Conservation (phyloP, 164 flowering plant species). For the Stephania yunnanensis region DNA sequence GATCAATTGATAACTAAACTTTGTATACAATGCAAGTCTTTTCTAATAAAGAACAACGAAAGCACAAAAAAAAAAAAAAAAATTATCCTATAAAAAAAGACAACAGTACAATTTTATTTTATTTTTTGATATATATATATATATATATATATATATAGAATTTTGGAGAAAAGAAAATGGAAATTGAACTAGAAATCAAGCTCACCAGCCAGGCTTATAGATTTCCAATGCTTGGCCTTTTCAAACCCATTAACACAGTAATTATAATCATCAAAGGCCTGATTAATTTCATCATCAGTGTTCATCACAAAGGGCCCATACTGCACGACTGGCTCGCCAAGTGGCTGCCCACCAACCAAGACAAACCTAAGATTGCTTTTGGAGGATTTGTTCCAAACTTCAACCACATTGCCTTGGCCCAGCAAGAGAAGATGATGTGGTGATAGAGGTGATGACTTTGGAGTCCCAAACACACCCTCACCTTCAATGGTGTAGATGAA, state of each 20-base stretch:
- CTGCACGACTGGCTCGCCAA: constrained; percentile 67
- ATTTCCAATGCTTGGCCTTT: constrained; percentile 64
- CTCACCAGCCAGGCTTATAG: constrained; percentile 11
- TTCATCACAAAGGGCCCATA: constrained; percentile 93
- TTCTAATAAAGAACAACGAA: too few relatives aligned
- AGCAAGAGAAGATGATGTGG: constrained; percentile 57
- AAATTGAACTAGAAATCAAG: neutral
- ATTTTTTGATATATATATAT: neutral
- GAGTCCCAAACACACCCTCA: constrained; percentile 56
- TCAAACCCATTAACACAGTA: constrained; percentile 65
- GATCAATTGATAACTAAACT: too few relatives aligned
- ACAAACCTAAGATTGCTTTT: constrained; percentile 45
- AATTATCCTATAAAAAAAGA: too few relatives aligned
- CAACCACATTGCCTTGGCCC: constrained; percentile 55
- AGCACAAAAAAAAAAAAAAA: too few relatives aligned
- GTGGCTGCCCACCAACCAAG: constrained; percentile 70
- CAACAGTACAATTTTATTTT: neutral
- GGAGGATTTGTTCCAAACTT: constrained; percentile 65
- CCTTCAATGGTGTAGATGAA: constrained; percentile 80
- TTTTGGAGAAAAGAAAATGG: neutral
- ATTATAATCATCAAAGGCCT: constrained; percentile 64
- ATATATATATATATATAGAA: neutral
- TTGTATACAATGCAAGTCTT: too few relatives aligned
- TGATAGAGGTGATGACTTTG: constrained; percentile 24
- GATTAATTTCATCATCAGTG: constrained; percentile 74